Conservation (phyloP, 106 monocot species). For the Platanthera zijinensis region DNA sequence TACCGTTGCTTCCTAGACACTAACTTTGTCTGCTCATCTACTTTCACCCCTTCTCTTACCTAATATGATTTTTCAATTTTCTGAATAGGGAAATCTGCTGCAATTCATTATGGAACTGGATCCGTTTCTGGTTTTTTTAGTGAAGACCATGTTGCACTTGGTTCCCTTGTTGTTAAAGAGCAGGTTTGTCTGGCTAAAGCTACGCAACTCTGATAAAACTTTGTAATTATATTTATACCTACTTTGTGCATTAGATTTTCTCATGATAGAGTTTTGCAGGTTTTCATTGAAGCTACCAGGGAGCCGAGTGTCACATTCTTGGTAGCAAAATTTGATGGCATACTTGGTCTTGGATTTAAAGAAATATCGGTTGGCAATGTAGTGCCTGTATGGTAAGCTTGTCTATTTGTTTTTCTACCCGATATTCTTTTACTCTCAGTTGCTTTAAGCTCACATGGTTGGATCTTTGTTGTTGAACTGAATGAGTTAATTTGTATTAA, state of each 20-base stretch:
- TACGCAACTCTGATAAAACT: background rate
- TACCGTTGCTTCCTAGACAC: too few species aligned
- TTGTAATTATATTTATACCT: background rate
- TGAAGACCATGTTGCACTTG: conserved; percentile 58
- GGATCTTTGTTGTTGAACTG: background rate
- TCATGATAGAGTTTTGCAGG: conserved; percentile 12
- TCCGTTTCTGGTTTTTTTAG: conserved; percentile 75
- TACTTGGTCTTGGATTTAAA: conserved; percentile 58
- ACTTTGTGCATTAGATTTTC: background rate
- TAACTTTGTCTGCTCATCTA: too few species aligned
- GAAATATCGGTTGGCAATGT: conserved; percentile 57
- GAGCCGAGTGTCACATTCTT: conserved; percentile 58
- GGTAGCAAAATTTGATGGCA: conserved; percentile 59
- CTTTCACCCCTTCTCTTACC: too few species aligned
- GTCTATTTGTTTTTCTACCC: background rate
- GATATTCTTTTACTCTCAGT: background rate
- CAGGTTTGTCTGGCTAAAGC: conserved; percentile 37
- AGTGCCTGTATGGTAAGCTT: conserved; percentile 44
- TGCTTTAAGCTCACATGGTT: background rate
- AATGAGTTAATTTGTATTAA: too few species aligned
- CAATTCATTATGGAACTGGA: conserved; percentile 84
- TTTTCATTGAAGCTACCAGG: conserved; percentile 56
- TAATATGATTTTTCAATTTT: background rate
- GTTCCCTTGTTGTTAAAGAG: conserved; percentile 60
- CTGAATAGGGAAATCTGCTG: conserved; percentile 58